Evolutionary conservation across 75 land plant species (phyloP).

Genomic region (Pinus tabuliformis): DNA sequence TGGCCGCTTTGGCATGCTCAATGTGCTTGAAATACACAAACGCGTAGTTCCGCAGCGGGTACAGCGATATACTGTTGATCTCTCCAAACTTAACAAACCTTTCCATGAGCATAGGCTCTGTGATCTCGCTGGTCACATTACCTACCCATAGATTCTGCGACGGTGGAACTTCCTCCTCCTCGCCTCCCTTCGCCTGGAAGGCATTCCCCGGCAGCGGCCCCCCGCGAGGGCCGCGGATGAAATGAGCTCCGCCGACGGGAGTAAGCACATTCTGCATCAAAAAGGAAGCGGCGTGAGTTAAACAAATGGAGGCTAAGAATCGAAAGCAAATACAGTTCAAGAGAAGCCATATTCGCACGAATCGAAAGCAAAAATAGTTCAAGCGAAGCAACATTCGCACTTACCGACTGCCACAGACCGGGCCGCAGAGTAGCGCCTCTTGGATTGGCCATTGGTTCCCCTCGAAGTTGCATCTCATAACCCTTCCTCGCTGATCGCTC

Average conservation of each 20-base stretch:
- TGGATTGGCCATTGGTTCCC: not conserved
- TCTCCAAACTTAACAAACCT: conserved; percentile 57
- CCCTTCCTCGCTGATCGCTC: no score
- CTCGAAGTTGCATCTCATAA: not conserved
- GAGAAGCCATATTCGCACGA: not conserved
- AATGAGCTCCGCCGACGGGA: not conserved
- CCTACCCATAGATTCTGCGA: conserved; percentile 83
- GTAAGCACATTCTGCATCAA: not conserved
- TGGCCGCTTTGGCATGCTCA: conserved; percentile 77
- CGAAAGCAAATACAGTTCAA: not conserved
- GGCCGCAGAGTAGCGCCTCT: not conserved
- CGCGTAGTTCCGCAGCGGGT: conserved; percentile 64
- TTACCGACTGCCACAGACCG: not conserved
- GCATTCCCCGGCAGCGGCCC: not conserved
- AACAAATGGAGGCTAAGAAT: no score
- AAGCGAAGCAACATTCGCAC: not conserved
- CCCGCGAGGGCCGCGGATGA: not conserved
- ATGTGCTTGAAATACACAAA: conserved; percentile 66
- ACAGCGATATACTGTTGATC: conserved; percentile 50
- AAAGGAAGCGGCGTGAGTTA: not conserved
- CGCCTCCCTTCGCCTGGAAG: not conserved
- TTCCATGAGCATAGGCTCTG: conserved; percentile 55
- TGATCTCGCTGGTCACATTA: conserved; percentile 44
- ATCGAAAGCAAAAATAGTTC: not conserved
- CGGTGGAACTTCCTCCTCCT: conserved; percentile 30